Evolutionary conservation across 495 filamentous ascomycete genomes (phyloP), one percentile per base, ranked within the genome.

Genomic region (Aspergillus cavernicola): DNA sequence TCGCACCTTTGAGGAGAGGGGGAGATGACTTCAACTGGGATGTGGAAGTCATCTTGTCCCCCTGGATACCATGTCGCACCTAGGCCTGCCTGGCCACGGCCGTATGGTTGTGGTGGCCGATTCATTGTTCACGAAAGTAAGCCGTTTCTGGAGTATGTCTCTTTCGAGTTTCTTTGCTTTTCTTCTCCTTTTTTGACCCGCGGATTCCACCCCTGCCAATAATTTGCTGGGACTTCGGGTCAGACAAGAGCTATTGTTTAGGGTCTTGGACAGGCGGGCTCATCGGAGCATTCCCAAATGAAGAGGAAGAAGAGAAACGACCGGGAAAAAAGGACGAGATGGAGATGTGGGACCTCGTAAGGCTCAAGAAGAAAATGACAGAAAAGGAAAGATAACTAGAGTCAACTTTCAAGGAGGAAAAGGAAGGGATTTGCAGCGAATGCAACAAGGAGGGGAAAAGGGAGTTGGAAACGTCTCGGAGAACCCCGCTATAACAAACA

Each of bases 41-140:
- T 85, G 69, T 87, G 89, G 62, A 90, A 97, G 71, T 95, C 90
- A 77, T 97, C 92, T 55, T 81, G 76, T 33, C 85, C 88, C 64
- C 92, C 90, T 59, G 93, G 92, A 69, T 88, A 86, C 75, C 95
- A 96, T 41, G 92, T 95, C 53, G 92, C 90, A 65, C 85, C 86
- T 60, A 92, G 72, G 55, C 75, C 66, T 60, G 69, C 64, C 61
- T 75, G 75, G 68, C 69, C 71, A 63, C 65, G 70, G 58, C 74
- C 70, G 60, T 72, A n/a, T 11, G 7, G 66, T 58, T 65, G 67
- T 57, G 66, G 68, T 58, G 65, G 69, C 56, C 63, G 64, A 57
- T 73, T 71, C 73, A 74, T 74, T 40, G 37, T 68, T 42, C 36
- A 19, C 18, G 6, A 47, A 31, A 47, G 26, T 51, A 37, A 28